Evolutionary conservation across 768 basidiomycete species (phyloP).

Genomic region (Agaricus blazei): DNA sequence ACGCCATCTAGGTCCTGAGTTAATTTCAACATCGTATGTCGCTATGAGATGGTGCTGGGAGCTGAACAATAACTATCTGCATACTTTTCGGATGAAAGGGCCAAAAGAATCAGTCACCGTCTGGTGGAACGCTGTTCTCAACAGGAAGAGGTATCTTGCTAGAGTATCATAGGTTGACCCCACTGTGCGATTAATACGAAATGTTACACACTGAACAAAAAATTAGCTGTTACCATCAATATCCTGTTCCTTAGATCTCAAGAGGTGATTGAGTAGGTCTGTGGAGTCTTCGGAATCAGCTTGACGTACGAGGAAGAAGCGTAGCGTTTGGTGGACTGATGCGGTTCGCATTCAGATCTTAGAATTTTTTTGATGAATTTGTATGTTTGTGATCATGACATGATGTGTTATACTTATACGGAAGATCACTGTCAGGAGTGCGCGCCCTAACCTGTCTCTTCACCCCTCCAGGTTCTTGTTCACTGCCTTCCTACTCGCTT

Average conservation of each 20-base stretch:
- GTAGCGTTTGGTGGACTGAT: not conserved
- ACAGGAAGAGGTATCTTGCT: no score
- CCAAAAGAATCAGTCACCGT: no score
- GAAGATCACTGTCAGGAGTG: not conserved
- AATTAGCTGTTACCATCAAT: not conserved
- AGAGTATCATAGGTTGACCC: no score
- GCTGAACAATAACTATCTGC: no score
- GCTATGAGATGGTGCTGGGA: no score
- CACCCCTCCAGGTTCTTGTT: not conserved
- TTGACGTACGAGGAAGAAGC: not conserved
- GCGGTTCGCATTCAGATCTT: not conserved
- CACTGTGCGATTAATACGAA: no score
- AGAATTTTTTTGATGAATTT: not conserved
- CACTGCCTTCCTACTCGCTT: not conserved
- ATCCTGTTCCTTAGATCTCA: not conserved
- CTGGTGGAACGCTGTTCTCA: no score
- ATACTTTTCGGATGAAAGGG: no score
- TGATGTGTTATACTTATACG: slow-evolving; percentile 4
- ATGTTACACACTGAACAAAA: no score
- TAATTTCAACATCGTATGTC: no score
- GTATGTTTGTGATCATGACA: slow-evolving; percentile 1
- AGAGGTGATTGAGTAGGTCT: not conserved
- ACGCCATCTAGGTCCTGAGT: no score
- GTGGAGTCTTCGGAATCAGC: not conserved
- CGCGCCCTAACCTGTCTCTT: not conserved